These are phyloP conservation scores for Ophiostoma piceae DNA, from an alignment of 2,329 filamentous ascomycete genomes.

Conservation along the genomic window DNA sequence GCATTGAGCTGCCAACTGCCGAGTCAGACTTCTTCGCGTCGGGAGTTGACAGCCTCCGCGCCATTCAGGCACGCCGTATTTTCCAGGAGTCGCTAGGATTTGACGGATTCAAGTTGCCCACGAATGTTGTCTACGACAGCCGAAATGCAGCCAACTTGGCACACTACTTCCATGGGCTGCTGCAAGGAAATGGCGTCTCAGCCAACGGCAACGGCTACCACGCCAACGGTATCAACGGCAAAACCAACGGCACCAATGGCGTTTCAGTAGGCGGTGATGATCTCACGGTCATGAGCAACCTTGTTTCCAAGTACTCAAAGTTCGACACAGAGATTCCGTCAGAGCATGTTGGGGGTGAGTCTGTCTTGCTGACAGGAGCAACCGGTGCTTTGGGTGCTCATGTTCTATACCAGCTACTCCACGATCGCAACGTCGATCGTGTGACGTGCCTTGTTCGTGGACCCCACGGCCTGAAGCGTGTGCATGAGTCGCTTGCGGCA, in stretches of 20 bases:
- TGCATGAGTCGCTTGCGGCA: slow-evolving; percentile 22
- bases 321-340: slow-evolving; percentile 31
- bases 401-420: slow-evolving; percentile 36
- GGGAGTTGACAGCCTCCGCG: slow-evolving; percentile 44
- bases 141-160: slow-evolving; percentile 38
- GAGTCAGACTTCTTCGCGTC: slow-evolving; percentile 41
- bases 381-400: slow-evolving; percentile 42
- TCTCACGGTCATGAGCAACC: slow-evolving; percentile 36
- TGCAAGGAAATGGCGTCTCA: slow-evolving; percentile 24
- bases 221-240: background rate
- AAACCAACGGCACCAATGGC: background rate
- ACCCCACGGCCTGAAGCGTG: slow-evolving; percentile 21
- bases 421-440: slow-evolving; percentile 33
- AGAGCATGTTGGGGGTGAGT: slow-evolving; percentile 15
- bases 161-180: slow-evolving; percentile 29
- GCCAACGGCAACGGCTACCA: slow-evolving; percentile 19
- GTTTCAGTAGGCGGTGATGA: background rate
- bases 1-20: slow-evolving; percentile 32
- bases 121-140: slow-evolving; percentile 42
- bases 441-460: slow-evolving; percentile 34
- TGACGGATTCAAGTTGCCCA: slow-evolving; percentile 31
- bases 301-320: slow-evolving; percentile 43
- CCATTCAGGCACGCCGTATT: slow-evolving; percentile 41
- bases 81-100: slow-evolving; percentile 39
- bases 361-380: slow-evolving; percentile 38